Evolutionary conservation across 805 yeast genomes (phyloP), one percentile per base, ranked within the genome.

Genomic region (Candida montana): DNA sequence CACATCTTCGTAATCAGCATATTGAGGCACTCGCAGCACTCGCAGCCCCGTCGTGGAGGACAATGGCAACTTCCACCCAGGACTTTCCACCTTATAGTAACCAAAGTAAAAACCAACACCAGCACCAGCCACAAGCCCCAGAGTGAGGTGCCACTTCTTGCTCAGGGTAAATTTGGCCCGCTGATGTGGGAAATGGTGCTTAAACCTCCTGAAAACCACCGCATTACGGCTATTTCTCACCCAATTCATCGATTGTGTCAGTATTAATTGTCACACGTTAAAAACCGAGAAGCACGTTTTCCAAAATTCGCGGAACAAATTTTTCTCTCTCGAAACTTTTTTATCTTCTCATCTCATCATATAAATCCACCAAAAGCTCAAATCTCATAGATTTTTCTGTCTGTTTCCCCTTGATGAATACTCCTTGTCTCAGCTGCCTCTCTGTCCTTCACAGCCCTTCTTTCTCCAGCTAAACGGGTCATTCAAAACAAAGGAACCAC

Each of bases 41-140:
- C 18, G 11, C n/a, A 52, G 16, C 5, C 42, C 33, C 0, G 57
- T 51, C 7, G 50, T 52, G 5, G 57, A 54, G 7, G 46, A 24
- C 6, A 21, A 16, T 8, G 57, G 57, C 35, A 53, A 51, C 32
- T 35, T 40, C 10, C 39, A 37, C 1, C 46, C 44, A 13, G 41
- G 35, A 2, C 54, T 47, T 1, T 38, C 32, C 31, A 43, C 40
- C n/a, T 44, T 40, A 30, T 37, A 46, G 16, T 43, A 45, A 15
- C 49, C 52, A 26, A 37, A 43, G 29, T 51, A 51, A 29, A 26
- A 37, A 2, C 46, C 46, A 10, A 41, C n/a, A 15, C 31, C 19
- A 10, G 20, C 33, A 9, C 55, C 55, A 16, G 42, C 8, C 1
- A 24, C 31, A 3, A 47, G 29, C 1, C 54, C 54, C 8, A 31